Percentiles rank a stretch among this genome's conserved stretches.
phyloP scores from a whole-genome alignment of 108 stramenopile species.

The Nitzschia putrida region DNA sequence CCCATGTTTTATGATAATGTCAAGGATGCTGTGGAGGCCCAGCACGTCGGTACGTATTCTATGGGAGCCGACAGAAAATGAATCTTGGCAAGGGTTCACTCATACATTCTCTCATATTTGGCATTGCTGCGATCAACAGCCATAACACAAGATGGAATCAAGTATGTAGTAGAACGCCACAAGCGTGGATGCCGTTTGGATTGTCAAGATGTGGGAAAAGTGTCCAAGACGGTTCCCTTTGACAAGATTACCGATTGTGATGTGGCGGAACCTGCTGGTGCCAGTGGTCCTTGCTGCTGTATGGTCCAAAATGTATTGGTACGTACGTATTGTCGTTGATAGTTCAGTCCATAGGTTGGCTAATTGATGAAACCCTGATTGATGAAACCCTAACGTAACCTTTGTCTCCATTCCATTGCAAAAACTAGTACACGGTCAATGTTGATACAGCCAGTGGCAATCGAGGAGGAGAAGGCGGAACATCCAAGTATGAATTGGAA shows the following conservation, averaged over 20 bases:
- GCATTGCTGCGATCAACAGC: conserved; percentile 27
- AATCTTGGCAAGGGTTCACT: background rate
- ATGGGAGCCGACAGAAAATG: conserved; percentile 28
- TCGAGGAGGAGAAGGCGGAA: conserved; percentile 11
- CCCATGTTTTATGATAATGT: conserved; percentile 26
- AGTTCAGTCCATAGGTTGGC: too few species aligned
- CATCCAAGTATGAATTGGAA: conserved; percentile 25
- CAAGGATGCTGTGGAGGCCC: conserved; percentile 56
- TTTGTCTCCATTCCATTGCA: conserved; percentile 9
- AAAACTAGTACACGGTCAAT: conserved; percentile 26
- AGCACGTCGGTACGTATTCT: conserved; percentile 72
- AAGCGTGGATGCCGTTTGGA: conserved; percentile 30
- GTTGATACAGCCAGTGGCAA: conserved; percentile 34
- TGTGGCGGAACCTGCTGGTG: conserved; percentile 36
- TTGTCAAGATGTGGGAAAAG: conserved; percentile 27
- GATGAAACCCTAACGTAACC: too few species aligned
- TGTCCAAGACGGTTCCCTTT: conserved; percentile 43
- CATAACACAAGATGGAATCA: conserved; percentile 51
- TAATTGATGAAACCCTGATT: too few species aligned
- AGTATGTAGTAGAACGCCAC: conserved; percentile 33
- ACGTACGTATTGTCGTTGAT: background rate
- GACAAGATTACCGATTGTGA: conserved; percentile 56
- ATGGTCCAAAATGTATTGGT: background rate
- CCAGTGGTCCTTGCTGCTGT: background rate
- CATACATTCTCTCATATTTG: conserved; percentile 7